phyloP scores from a whole-genome alignment of 495 filamentous ascomycete species.

The Penicillium lividum region DNA sequence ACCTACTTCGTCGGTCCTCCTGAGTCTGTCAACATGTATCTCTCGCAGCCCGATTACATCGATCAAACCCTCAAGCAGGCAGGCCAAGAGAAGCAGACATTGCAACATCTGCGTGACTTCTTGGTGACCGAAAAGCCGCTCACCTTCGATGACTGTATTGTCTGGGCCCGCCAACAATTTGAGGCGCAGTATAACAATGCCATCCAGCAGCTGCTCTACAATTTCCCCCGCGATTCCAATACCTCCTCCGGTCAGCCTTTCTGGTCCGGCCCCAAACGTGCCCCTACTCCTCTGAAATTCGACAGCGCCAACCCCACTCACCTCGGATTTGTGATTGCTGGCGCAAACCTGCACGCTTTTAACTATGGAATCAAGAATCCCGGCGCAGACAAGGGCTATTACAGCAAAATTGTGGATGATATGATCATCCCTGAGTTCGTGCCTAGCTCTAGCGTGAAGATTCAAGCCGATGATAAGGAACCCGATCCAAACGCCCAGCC shows the following conservation, averaged over 20 bases:
- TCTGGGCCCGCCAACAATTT: slow-evolving; percentile 91
- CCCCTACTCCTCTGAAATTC: slow-evolving; percentile 88
- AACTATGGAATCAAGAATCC: slow-evolving; percentile 91
- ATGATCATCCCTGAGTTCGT: slow-evolving; percentile 98
- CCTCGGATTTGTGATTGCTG: slow-evolving; percentile 81
- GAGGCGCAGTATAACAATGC: slow-evolving; percentile 97
- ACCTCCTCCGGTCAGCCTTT: slow-evolving; percentile 89
- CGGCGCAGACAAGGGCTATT: slow-evolving; percentile 64
- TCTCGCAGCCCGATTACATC: slow-evolving; percentile 88
- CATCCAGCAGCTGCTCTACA: slow-evolving; percentile 94
- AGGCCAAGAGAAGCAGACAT: slow-evolving; percentile 92
- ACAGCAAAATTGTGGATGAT: slow-evolving; percentile 75
- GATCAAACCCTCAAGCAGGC: slow-evolving; percentile 87
- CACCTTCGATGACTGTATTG: slow-evolving; percentile 92
- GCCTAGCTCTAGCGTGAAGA: slow-evolving; percentile 89
- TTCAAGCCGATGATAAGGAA: slow-evolving; percentile 94
- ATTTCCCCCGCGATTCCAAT: slow-evolving; percentile 92
- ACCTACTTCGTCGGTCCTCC: slow-evolving; percentile 89
- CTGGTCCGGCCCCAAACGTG: slow-evolving; percentile 99
- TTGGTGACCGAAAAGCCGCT: slow-evolving; percentile 91
- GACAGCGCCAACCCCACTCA: slow-evolving; percentile 81
- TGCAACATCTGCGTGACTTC: slow-evolving; percentile 86
- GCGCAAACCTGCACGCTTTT: slow-evolving; percentile 91
- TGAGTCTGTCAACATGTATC: slow-evolving; percentile 93
- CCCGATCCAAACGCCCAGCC: slow-evolving; percentile 82